Base-by-base conservation (phyloP, 164 flowering plant species). In the Magnolia kwangsiensis region DNA sequence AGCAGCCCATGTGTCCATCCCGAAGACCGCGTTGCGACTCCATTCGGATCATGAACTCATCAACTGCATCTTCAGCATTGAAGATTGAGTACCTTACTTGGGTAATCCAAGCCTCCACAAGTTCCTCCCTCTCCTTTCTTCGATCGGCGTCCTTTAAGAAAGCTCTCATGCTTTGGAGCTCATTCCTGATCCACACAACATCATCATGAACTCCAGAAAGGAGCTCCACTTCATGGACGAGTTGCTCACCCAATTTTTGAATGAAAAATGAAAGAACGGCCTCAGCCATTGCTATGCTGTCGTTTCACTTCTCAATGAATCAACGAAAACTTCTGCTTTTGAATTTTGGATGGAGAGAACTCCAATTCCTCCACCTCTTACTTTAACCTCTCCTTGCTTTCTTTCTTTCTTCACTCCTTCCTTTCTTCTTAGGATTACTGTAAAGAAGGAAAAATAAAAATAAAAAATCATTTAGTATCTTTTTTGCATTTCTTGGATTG, bases 51-150 rank as follows among this genome's bases (percentile, higher is more conserved):
- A 67, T 31, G 66, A 73, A 73, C 49, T 27, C 66, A 29, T 73
- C 75, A 18, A 73, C 31, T 13, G 51, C 75, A 59, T 73, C 75
- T 61, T 73, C 75, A 6, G 67, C 21, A 16, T 59, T 66, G 8
- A 58, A 73, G 50, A 61, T 51, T 27, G 18, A 4, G 6, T 8
- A 14, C 10, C 67, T 73, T 7, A 73, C 50, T n/a, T 58, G 66
- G 20, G 2, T 4, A 16, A 73, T 51, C 75, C 75, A 73, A 23
- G 50, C 50, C 49, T 23, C 67, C 50, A 61, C 75, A 1, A 10
- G 23, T 29, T 73, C 66, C 20, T 73, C 67, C 7, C 67, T 59
- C 10, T 29, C 50, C 16, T 37, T 21, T 51, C 64, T 21, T 21
- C 37, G 11, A 1, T 72, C 74, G 2, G 67, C 67, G n/a, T 61